Conservation (phyloP, 495 filamentous ascomycete species). For the Xylaria venustula region DNA sequence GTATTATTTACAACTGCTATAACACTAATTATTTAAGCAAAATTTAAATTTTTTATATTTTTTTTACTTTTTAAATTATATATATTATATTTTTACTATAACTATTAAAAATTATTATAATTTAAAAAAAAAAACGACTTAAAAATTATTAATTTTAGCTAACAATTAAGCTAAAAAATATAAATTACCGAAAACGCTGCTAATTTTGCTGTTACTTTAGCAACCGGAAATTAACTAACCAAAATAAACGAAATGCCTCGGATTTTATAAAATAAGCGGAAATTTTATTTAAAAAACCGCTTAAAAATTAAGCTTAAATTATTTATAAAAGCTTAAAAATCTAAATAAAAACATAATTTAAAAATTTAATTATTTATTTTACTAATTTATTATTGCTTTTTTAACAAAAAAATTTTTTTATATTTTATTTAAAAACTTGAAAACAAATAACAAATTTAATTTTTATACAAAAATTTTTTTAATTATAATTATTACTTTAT, state of each 20-base stretch:
- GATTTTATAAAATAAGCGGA: not conserved
- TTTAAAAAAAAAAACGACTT: not conserved
- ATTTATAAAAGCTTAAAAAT: constrained; percentile 1
- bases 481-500: not conserved
- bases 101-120: not conserved
- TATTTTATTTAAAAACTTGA: not conserved
- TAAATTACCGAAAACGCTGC: too few species aligned
- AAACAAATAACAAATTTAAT: not conserved
- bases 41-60: too few species aligned
- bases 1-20: too few species aligned
- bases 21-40: too few species aligned
- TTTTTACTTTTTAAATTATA: too few species aligned
- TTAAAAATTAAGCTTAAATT: not conserved
- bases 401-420: not conserved
- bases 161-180: too few species aligned
- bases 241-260: not conserved
- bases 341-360: not conserved
- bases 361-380: not conserved
- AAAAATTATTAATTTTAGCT: too few species aligned
- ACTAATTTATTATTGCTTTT: not conserved
- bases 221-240: not conserved
- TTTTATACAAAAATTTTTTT: not conserved
- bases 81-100: not conserved
- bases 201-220: too few species aligned
- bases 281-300: too few species aligned